Percentiles rank a stretch among this genome's conserved stretches.
phyloP scores from a whole-genome alignment of 2,329 filamentous ascomycete genomes.

The Chaetoscypha palmicola region DNA sequence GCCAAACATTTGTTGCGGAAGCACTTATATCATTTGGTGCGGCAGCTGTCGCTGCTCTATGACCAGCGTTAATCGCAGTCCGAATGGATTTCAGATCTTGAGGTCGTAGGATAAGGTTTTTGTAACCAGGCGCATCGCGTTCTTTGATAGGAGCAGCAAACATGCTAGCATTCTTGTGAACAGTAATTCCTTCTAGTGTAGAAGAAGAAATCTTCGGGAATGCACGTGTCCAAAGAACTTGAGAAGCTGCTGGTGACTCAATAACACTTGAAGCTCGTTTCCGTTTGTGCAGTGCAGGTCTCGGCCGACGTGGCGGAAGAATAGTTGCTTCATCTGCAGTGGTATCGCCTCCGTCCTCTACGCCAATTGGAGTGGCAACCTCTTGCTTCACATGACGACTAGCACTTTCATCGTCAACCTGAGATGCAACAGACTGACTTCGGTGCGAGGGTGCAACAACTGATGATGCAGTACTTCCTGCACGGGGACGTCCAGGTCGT shows the following conservation, averaged over 20 bases:
- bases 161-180: constrained; percentile 71
- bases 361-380: constrained; percentile 45
- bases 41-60: constrained; percentile 57
- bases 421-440: constrained; percentile 38
- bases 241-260: constrained; percentile 48
- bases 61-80: constrained; percentile 66
- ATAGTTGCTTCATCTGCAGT: constrained; percentile 47
- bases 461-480: constrained; percentile 26
- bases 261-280: constrained; percentile 40
- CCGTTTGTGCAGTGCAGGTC: constrained; percentile 40
- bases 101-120: constrained; percentile 63
- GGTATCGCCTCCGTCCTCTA: constrained; percentile 50
- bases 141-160: constrained; percentile 71
- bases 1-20: constrained; percentile 49
- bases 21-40: constrained; percentile 51
- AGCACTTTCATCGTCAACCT: constrained; percentile 40
- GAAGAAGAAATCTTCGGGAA: constrained; percentile 67
- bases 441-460: constrained; percentile 32
- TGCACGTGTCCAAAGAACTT: constrained; percentile 69
- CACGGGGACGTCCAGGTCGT: constrained; percentile 18
- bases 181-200: constrained; percentile 68
- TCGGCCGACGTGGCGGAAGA: constrained; percentile 9
- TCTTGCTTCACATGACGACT: constrained; percentile 50
- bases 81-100: constrained; percentile 75
- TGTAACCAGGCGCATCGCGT: constrained; percentile 69